phyloP scores from a whole-genome alignment of 768 basidiomycete species.

The Termitomyces sp. region DNA sequence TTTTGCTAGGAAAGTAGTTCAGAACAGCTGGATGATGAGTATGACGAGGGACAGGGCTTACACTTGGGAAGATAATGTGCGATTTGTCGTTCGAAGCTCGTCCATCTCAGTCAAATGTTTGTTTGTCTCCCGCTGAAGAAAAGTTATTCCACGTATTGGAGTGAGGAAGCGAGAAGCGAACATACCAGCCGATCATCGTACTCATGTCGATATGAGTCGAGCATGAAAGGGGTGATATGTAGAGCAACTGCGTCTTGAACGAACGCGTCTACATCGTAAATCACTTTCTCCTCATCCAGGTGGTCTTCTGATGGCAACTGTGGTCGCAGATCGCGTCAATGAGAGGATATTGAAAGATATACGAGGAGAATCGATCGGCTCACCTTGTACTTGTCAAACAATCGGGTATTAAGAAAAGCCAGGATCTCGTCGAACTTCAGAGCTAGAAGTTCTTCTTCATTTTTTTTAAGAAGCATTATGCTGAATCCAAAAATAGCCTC shows the following conservation, averaged over 20 bases:
- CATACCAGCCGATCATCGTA: constrained; percentile 74
- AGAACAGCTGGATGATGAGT: neutral
- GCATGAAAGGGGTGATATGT: constrained; percentile 92
- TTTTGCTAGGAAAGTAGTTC: constrained; percentile 50
- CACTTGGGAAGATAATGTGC: constrained; percentile 75
- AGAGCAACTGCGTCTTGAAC: constrained; percentile 84
- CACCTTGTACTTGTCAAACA: constrained; percentile 81
- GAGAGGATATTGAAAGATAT: neutral
- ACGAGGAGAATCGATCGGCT: constrained; percentile 7
- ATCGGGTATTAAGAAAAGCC: constrained; percentile 70
- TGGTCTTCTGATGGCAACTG: constrained; percentile 27
- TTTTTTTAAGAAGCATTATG: constrained; percentile 80
- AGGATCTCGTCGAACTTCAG: constrained; percentile 93
- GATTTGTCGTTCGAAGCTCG: constrained; percentile 74
- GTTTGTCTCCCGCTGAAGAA: constrained; percentile 57
- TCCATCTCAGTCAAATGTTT: constrained; percentile 86
- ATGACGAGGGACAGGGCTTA: constrained; percentile 35
- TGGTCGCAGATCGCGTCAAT: neutral
- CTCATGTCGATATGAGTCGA: constrained; percentile 86
- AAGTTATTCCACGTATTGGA: neutral
- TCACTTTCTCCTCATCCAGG: constrained; percentile 23
- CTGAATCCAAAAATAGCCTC: constrained; percentile 98
- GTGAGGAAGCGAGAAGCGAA: neutral
- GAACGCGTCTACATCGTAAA: constrained; percentile 76
- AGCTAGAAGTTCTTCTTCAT: constrained; percentile 72